phyloP scores from a whole-genome alignment of 495 filamentous ascomycete species.

The Saxophila tyrrhenica region DNA sequence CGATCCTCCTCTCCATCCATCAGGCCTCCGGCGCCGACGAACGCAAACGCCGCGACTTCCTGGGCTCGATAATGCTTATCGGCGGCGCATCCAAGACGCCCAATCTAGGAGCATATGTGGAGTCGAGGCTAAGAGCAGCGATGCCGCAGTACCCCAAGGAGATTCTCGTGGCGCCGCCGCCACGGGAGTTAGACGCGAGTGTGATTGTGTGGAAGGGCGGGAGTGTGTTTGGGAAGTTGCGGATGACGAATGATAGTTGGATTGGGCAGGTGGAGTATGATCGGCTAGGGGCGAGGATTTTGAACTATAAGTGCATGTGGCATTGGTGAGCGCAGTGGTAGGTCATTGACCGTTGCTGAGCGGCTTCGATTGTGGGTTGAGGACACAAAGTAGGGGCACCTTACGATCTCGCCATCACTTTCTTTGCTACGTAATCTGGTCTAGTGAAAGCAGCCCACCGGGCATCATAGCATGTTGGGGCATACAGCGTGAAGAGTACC shows the following conservation, averaged over 20 bases:
- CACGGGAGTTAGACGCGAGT: conserved; percentile 85
- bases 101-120: conserved; percentile 63
- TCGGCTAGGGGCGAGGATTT: conserved; percentile 61
- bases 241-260: conserved; percentile 82
- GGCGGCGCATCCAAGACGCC: conserved; percentile 77
- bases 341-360: too few relatives aligned
- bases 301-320: conserved; percentile 88
- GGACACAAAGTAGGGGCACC: too few relatives aligned
- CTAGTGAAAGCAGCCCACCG: too few relatives aligned
- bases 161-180: conserved; percentile 78
- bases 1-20: conserved; percentile 75
- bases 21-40: conserved; percentile 83
- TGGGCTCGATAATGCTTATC: conserved; percentile 90
- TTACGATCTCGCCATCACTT: too few relatives aligned
- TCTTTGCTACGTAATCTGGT: too few relatives aligned
- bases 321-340: too few relatives aligned
- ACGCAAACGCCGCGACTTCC: conserved; percentile 80
- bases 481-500: too few relatives aligned
- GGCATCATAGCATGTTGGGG: too few relatives aligned
- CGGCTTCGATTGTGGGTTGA: too few relatives aligned
- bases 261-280: conserved; percentile 82
- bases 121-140: conserved; percentile 61
- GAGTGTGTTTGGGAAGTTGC: conserved; percentile 90
- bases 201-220: conserved; percentile 96
- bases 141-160: conserved; percentile 64